A percentile compares a stretch with the other conserved stretches of the same genome.
Conservation (phyloP, 306 rosid genomes). For the Heteromeles arbutifolia region DNA sequence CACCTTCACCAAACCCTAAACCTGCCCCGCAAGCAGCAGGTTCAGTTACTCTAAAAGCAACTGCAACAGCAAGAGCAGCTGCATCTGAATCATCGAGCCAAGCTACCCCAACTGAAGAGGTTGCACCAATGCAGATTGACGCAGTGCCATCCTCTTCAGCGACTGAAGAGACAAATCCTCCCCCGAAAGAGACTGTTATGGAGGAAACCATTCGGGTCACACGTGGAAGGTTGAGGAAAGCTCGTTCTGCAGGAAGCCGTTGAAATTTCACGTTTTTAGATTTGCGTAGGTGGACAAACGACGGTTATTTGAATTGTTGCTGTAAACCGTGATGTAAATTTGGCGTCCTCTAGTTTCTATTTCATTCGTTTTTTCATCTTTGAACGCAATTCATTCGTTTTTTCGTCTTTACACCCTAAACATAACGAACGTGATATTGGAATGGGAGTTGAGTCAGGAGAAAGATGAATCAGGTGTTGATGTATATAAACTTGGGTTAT, state of each 20-base stretch:
- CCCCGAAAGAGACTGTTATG: conserved; percentile 18
- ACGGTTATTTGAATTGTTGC: conserved; percentile 29
- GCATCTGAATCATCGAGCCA: conserved; percentile 18
- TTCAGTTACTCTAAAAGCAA: not conserved
- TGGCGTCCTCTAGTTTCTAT: conserved; percentile 27
- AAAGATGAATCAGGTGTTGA: no score
- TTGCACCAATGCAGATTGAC: conserved; percentile 20
- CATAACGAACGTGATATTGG: not conserved
- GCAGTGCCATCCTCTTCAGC: conserved; percentile 16
- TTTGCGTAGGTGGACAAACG: conserved; percentile 22
- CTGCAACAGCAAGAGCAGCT: not conserved
- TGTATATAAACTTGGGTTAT: no score
- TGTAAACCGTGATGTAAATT: conserved; percentile 55
- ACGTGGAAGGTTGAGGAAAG: conserved; percentile 23
- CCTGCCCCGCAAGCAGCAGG: conserved; percentile 1
- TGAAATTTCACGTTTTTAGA: conserved; percentile 24
- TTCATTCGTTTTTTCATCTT: conserved; percentile 44
- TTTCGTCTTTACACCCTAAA: no score
- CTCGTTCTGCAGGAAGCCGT: conserved; percentile 30
- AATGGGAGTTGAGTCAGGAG: not conserved
- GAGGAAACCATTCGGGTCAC: conserved; percentile 18
- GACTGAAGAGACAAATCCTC: conserved; percentile 8
- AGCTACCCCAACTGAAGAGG: conserved; percentile 15
- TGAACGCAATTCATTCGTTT: not conserved
- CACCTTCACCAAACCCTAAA: conserved; percentile 19